Evolutionary conservation across 768 basidiomycete genomes (phyloP).

Genomic region (Calvatia gigantea): DNA sequence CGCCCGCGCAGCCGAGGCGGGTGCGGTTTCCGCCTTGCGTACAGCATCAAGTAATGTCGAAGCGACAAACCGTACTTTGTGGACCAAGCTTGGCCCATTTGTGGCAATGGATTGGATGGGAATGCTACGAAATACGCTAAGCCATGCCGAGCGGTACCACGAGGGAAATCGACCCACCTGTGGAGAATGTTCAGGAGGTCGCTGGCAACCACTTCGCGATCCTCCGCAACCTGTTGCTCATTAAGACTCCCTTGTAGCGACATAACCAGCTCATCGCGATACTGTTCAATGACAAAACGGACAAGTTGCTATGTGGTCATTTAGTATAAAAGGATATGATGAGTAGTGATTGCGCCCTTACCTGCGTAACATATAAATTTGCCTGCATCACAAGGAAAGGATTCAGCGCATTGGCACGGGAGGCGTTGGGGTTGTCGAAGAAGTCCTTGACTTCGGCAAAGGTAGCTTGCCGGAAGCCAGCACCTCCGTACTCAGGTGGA

Average conservation of each 20-base stretch:
- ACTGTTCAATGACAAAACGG: constrained; percentile 89
- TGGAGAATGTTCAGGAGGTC: constrained; percentile 85
- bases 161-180: constrained; percentile 40
- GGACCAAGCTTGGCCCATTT: constrained; percentile 82
- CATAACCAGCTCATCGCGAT: constrained; percentile 78
- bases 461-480: constrained; percentile 76
- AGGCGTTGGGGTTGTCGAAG: constrained; percentile 89
- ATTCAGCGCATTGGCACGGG: constrained; percentile 80
- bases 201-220: constrained; percentile 81
- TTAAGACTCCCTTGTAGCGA: constrained; percentile 64
- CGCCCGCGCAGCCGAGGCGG: constrained; percentile 78
- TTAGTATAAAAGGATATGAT: background rate
- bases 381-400: constrained; percentile 91
- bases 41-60: constrained; percentile 86
- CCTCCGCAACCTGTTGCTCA: constrained; percentile 63
- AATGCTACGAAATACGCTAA: constrained; percentile 47
- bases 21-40: constrained; percentile 74
- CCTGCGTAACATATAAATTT: constrained; percentile 91
- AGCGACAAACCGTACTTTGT: constrained; percentile 92
- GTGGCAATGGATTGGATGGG: constrained; percentile 92
- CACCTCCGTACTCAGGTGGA: constrained; percentile 60
- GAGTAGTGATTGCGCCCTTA: constrained; percentile 24
- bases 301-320: constrained; percentile 70
- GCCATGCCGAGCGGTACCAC: constrained; percentile 8
- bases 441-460: constrained; percentile 88